Conservation (phyloP, 1,284 basidiomycete species). For the Tylopilus orsonianus region DNA sequence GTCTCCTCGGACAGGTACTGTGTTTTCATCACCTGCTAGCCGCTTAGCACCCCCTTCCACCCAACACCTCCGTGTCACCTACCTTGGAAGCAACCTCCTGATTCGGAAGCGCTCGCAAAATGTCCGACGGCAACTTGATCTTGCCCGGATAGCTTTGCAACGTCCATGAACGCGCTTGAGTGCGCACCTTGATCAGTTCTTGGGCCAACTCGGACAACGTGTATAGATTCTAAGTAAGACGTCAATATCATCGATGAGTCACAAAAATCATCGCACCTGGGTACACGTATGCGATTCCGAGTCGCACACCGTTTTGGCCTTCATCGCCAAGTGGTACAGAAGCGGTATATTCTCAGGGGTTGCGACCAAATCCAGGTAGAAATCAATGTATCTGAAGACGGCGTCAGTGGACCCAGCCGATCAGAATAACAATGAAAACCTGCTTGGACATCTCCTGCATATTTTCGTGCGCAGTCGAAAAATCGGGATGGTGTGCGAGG, state of each 20-base stretch:
- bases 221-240: constrained; percentile 72
- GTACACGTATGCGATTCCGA: constrained; percentile 61
- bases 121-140: constrained; percentile 79
- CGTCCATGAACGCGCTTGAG: constrained; percentile 71
- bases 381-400: constrained; percentile 74
- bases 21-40: constrained; percentile 56
- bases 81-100: constrained; percentile 66
- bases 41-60: constrained; percentile 5
- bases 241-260: background rate
- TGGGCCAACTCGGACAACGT: constrained; percentile 88
- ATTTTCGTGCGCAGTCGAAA: constrained; percentile 59
- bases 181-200: constrained; percentile 75
- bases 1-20: constrained; percentile 66
- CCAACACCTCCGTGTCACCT: constrained; percentile 3
- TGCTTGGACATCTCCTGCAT: constrained; percentile 75
- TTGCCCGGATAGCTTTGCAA: constrained; percentile 81
- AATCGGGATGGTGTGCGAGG: constrained; percentile 94
- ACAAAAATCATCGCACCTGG: constrained; percentile 49
- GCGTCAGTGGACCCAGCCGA: background rate
- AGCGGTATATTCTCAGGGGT: constrained; percentile 79
- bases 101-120: constrained; percentile 67
- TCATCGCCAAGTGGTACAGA: constrained; percentile 80
- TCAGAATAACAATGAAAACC: constrained; percentile 19
- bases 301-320: constrained; percentile 87
- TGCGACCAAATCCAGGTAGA: constrained; percentile 81